Evolutionary conservation across 495 filamentous ascomycete species (phyloP).

Genomic region (Penicillium turbatum): DNA sequence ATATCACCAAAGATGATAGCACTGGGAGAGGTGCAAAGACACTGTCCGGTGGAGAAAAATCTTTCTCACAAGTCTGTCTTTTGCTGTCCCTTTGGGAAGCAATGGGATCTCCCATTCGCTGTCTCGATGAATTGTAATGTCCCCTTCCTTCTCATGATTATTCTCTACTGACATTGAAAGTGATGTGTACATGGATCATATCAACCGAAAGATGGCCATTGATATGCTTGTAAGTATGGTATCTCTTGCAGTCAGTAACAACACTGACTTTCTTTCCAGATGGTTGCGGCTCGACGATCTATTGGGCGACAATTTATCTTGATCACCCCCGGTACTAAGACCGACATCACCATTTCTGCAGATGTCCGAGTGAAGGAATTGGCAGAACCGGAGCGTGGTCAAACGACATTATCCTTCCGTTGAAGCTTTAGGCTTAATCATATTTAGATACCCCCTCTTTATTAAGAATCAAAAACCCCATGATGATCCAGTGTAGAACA

Average conservation of each 20-base stretch:
- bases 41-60: constrained; percentile 93
- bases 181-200: constrained; percentile 98
- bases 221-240: constrained; percentile 76
- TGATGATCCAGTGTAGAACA: background rate
- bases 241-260: background rate
- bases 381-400: constrained; percentile 58
- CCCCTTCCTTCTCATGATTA: background rate
- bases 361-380: constrained; percentile 87
- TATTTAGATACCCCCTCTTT: background rate
- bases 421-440: background rate
- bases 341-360: constrained; percentile 59
- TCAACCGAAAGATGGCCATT: constrained; percentile 90
- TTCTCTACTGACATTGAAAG: constrained; percentile 35
- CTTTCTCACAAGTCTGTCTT: constrained; percentile 93
- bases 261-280: constrained; percentile 45
- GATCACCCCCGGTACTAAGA: constrained; percentile 88
- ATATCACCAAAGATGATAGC: constrained; percentile 62
- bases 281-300: constrained; percentile 74
- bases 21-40: constrained; percentile 81
- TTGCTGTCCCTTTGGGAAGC: constrained; percentile 93
- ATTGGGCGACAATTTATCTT: constrained; percentile 92
- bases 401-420: constrained; percentile 35
- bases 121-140: constrained; percentile 87
- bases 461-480: too few relatives aligned
- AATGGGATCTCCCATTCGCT: constrained; percentile 92